Percentiles rank a stretch among this genome's conserved stretches.
Conservation (phyloP, 2,329 filamentous ascomycete species). For the Diaporthe sp. region DNA sequence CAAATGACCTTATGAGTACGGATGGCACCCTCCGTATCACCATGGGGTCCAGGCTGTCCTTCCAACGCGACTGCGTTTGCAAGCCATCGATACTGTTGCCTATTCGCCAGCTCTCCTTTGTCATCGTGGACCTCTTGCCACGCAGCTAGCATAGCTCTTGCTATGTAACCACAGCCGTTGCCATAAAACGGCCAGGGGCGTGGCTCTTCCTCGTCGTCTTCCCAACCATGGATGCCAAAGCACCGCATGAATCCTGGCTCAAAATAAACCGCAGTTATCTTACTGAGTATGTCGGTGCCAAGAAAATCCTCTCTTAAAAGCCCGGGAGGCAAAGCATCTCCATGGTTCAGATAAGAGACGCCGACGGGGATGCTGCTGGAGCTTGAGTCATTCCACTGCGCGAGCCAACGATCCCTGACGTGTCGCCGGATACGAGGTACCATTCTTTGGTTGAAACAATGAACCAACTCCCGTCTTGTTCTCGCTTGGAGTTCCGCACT, state of each 20-base stretch:
- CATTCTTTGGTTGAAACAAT: neutral
- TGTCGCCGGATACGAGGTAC: neutral
- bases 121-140: slow-evolving; percentile 8
- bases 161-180: slow-evolving; percentile 9
- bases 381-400: neutral
- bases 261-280: slow-evolving; percentile 6
- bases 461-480: slow-evolving; percentile 3
- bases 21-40: neutral
- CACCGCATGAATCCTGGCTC: slow-evolving; percentile 19
- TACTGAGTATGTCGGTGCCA: neutral
- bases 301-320: neutral
- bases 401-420: neutral
- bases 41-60: neutral
- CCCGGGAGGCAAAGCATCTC: slow-evolving; percentile 2
- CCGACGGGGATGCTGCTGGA: neutral
- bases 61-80: slow-evolving; percentile 17
- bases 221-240: neutral
- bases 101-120: neutral
- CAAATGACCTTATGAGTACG: slow-evolving; percentile 9
- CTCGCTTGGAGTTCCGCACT: slow-evolving; percentile 22
- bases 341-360: slow-evolving; percentile 14
- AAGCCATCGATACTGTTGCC: neutral
- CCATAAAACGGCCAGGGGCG: neutral
- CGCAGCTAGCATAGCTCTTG: slow-evolving; percentile 6
- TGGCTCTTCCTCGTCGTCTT: neutral